Evolutionary conservation across 164 flowering plant species (phyloP).

Genomic region (Chimonanthus praecox): DNA sequence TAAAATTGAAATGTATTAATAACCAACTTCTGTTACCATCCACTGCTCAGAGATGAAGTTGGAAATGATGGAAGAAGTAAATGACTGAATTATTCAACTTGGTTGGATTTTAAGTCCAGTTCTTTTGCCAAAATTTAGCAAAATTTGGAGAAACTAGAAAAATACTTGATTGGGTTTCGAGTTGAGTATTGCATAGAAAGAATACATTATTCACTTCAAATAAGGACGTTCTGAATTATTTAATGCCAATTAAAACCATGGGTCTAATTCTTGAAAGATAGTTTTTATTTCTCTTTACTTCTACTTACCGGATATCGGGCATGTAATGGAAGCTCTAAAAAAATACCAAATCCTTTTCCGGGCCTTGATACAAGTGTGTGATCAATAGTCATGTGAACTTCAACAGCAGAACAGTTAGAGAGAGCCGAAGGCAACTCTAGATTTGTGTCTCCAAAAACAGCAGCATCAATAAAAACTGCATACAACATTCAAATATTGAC

Average conservation of each 20-base stretch:
- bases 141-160: no score
- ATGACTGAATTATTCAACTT: not conserved
- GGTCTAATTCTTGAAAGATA: not conserved
- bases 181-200: no score
- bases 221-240: not conserved
- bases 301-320: conserved; percentile 80
- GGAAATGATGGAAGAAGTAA: not conserved
- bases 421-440: conserved; percentile 77
- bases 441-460: conserved; percentile 89
- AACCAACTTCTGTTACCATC: not conserved
- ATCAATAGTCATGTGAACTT: conserved; percentile 52
- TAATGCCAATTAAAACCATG: not conserved
- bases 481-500: not conserved
- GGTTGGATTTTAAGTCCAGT: not conserved
- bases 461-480: conserved; percentile 59
- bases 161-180: no score
- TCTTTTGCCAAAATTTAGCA: not conserved
- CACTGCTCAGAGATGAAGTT: not conserved
- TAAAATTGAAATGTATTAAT: not conserved
- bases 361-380: conserved; percentile 16
- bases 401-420: conserved; percentile 68
- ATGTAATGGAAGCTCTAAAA: conserved; percentile 72
- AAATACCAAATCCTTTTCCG: conserved; percentile 30
- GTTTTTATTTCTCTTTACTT: not conserved
- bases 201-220: no score